Base-by-base conservation (phyloP, 768 basidiomycete genomes). In the Daedaleopsis nitida region DNA sequence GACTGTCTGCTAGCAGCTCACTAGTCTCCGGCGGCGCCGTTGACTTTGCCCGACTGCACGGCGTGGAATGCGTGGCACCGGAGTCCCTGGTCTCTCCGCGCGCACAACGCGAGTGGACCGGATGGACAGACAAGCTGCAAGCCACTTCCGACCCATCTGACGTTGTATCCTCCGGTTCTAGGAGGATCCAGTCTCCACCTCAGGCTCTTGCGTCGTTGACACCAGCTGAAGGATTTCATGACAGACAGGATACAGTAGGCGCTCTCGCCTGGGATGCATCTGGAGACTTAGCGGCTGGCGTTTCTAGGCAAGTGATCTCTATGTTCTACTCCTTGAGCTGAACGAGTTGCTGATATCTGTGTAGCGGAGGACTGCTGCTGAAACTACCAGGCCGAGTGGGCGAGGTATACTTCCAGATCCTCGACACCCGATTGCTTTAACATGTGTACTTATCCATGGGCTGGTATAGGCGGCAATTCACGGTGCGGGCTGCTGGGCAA, bases 401-500 rank as follows among this genome's bases (percentile, higher is more conserved):
- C 32, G 90, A 93, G 78, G 91, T 91, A 53, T 14, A 10, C 13
- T 2, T 49, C 24, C 13, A 19, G 14, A 27, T 11, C 16, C 19
- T 19, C 23, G 23, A 16, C 21, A 56, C 12, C n/a, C 19, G 24
- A 5, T 16, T 14, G 9, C 16, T 21, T 10, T 10, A 1, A 24
- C 5, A 24, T 13, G 37, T 16, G 3, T 7, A 24, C 17, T n/a
- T 32, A 32, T 57, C 27, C 37, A 13, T 38, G 35, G 17, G 58
- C 39, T 51, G 21, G 43, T 62, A 60, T 50, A 89, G 89, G 91
- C 90, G 3, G 86, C 88, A 1, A 66, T 84, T 6, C 90, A 81
- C 64, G 90, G 90, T 17, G 84, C 90, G 12, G 90, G 91, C 39
- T 92, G 91, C 60, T 92, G 89, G 89, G 88, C 88, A 0, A 82